Conservation (phyloP, 2,329 filamentous ascomycete species). For the Colletotrichum tanaceti region DNA sequence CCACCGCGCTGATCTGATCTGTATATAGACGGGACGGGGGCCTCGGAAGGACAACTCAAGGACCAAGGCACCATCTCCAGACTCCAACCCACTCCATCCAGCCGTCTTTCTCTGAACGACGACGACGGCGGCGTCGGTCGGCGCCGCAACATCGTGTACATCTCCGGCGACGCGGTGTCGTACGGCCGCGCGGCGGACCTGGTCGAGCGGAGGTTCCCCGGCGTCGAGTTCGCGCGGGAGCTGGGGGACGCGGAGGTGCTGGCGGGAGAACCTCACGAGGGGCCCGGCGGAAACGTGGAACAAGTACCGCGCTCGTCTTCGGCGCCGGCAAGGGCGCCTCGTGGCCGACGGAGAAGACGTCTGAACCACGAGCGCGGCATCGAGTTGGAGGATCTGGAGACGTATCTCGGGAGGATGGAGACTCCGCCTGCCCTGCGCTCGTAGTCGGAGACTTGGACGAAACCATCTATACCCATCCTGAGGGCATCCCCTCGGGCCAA, state of each 20-base stretch:
- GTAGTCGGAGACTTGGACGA: too few relatives aligned
- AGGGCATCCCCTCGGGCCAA: too few relatives aligned
- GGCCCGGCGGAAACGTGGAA: constrained; percentile 62
- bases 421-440: background rate
- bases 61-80: too few relatives aligned
- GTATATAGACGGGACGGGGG: background rate
- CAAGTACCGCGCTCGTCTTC: constrained; percentile 73
- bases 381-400: constrained; percentile 55
- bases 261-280: constrained; percentile 55
- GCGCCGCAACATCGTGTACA: constrained; percentile 62
- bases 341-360: constrained; percentile 66
- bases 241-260: constrained; percentile 61
- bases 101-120: too few relatives aligned
- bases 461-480: background rate
- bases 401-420: constrained; percentile 47
- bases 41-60: too few relatives aligned
- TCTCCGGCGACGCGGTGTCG: constrained; percentile 71
- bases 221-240: constrained; percentile 58
- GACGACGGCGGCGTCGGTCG: too few relatives aligned
- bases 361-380: constrained; percentile 65
- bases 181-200: constrained; percentile 66
- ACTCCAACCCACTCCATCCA: too few relatives aligned
- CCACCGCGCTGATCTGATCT: too few relatives aligned
- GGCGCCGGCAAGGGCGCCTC: constrained; percentile 67
- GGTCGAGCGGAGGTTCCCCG: constrained; percentile 57